phyloP scores from a whole-genome alignment of 805 yeast genomes.

The Starmerella davenportii region DNA sequence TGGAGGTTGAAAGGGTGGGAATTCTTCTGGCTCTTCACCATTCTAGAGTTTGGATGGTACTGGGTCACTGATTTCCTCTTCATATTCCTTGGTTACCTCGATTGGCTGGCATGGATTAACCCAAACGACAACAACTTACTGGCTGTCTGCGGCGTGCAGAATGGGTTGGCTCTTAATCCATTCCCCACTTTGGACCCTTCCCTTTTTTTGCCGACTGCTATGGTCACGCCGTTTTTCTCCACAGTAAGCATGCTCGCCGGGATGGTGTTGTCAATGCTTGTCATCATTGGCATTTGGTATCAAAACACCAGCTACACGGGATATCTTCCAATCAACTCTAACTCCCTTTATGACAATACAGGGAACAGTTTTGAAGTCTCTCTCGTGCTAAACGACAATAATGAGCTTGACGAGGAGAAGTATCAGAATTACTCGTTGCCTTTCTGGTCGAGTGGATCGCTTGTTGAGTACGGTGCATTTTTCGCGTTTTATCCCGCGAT shows the following conservation, averaged over 20 bases:
- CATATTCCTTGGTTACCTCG: slow-evolving; percentile 41
- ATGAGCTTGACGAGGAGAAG: slow-evolving; percentile 29
- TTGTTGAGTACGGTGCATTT: slow-evolving; percentile 39
- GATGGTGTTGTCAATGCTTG: slow-evolving; percentile 21
- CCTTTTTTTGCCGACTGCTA: slow-evolving; percentile 17
- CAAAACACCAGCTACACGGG: slow-evolving; percentile 34
- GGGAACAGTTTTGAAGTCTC: slow-evolving; percentile 30
- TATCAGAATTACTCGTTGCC: slow-evolving; percentile 47
- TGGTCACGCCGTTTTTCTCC: slow-evolving; percentile 31
- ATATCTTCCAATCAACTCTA: slow-evolving; percentile 37
- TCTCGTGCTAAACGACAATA: slow-evolving; percentile 29
- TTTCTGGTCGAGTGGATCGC: slow-evolving; percentile 42
- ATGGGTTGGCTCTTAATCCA: slow-evolving; percentile 39
- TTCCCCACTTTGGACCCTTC: slow-evolving; percentile 35
- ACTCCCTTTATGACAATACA: slow-evolving; percentile 25
- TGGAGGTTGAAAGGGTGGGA: slow-evolving; percentile 39
- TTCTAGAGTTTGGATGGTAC: slow-evolving; percentile 35
- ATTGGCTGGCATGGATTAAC: slow-evolving; percentile 44
- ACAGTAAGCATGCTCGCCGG: slow-evolving; percentile 23
- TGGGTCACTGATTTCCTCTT: slow-evolving; percentile 55
- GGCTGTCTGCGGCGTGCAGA: slow-evolving; percentile 30
- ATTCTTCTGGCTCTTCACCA: slow-evolving; percentile 32
- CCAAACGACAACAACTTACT: slow-evolving; percentile 35
- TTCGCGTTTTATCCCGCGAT: slow-evolving; percentile 40
- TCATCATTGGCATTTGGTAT: slow-evolving; percentile 25